Percentiles rank a stretch among this genome's conserved stretches.
Evolutionary conservation across 208 protist genomes (phyloP).

Genomic region (Dictyostelium gargantuum): DNA sequence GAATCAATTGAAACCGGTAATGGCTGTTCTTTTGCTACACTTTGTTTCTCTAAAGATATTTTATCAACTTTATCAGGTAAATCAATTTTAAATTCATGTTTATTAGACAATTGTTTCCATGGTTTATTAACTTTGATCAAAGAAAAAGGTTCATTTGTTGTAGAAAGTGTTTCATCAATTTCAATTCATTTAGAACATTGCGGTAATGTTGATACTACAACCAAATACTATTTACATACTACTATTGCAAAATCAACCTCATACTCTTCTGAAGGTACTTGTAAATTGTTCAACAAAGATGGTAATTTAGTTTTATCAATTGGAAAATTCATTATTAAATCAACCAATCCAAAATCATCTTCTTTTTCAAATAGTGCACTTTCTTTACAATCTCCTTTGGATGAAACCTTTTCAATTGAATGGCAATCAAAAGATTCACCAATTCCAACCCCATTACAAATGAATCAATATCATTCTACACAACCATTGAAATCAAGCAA

Average conservation of each 20-base stretch:
- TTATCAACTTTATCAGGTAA: no score
- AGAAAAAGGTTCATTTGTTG: not conserved
- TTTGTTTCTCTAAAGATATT: not conserved
- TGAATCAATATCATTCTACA: no score
- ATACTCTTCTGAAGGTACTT: not conserved
- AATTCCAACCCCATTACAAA: not conserved
- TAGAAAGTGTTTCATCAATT: not conserved
- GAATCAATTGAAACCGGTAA: not conserved
- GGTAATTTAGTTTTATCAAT: not conserved
- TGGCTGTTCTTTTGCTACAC: not conserved
- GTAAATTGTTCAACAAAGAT: not conserved
- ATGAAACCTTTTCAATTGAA: not conserved
- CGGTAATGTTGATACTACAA: not conserved
- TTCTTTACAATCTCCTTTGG: not conserved
- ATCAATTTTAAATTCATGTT: not conserved
- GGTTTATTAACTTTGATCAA: not conserved
- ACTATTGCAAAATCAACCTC: not conserved
- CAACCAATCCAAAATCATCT: not conserved
- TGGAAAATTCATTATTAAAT: slow-evolving; percentile 1
- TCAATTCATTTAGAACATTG: not conserved
- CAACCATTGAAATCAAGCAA: not conserved
- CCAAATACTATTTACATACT: not conserved
- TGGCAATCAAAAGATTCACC: slow-evolving; percentile 43
- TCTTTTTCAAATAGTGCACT: not conserved
- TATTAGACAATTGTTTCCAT: slow-evolving; percentile 35